Conservation (phyloP, 176 grass and related monocot species). For the Lolium rigidum region DNA sequence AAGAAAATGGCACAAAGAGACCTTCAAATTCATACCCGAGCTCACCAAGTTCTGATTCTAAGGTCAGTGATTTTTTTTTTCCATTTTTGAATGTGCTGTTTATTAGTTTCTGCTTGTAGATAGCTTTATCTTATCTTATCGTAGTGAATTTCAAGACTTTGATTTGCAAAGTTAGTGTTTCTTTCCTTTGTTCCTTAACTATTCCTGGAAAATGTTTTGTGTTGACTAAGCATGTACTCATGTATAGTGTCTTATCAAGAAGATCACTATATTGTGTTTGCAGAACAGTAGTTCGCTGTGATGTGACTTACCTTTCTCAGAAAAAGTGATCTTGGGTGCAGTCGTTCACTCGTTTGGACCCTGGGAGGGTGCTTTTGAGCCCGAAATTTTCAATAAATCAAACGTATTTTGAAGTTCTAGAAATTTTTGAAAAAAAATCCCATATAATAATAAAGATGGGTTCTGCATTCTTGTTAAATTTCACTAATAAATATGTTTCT, state of each 20-base stretch:
- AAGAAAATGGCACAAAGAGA: conserved; percentile 80
- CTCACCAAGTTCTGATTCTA: conserved; percentile 62
- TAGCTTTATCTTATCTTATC: not conserved
- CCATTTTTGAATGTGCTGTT: not conserved
- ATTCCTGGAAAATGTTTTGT: conserved; percentile 3
- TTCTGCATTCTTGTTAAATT: not conserved
- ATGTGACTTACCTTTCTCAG: too few relatives aligned
- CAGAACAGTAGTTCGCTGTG: too few relatives aligned
- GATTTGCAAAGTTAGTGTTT: conserved; percentile 25
- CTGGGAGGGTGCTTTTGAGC: not conserved
- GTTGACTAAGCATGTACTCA: not conserved
- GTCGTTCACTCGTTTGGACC: too few relatives aligned
- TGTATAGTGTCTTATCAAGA: not conserved
- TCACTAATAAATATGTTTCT: not conserved
- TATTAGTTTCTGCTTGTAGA: conserved; percentile 32
- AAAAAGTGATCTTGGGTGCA: too few relatives aligned
- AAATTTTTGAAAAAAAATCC: not conserved
- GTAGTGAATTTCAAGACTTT: not conserved
- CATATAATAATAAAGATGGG: not conserved
- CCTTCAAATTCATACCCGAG: conserved; percentile 56
- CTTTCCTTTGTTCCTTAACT: conserved; percentile 15
- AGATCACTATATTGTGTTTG: too few relatives aligned
- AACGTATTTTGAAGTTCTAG: not conserved
- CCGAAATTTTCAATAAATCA: not conserved
- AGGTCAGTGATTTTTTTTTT: conserved; percentile 48